Conservation (phyloP, 352 stramenopile genomes). For the Phytopythium vexans region DNA sequence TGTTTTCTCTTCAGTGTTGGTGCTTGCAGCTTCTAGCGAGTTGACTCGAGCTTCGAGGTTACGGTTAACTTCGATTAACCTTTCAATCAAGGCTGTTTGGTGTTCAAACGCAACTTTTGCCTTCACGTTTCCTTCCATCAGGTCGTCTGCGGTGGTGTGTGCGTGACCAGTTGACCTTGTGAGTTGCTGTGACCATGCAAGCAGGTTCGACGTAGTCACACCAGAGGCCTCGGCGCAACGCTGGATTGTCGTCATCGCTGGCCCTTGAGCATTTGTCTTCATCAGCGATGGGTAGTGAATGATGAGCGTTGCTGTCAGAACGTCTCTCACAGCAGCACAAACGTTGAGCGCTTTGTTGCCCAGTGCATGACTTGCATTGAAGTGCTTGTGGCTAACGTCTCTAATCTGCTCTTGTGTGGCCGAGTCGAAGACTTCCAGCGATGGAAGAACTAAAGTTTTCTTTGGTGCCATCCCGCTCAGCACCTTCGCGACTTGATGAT, state of each 20-base stretch:
- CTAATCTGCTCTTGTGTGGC: slow-evolving; percentile 7
- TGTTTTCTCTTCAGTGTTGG: slow-evolving; percentile 1
- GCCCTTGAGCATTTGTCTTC: not conserved
- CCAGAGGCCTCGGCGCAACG: not conserved
- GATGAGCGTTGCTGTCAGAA: slow-evolving; percentile 10
- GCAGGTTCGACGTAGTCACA: slow-evolving; percentile 1
- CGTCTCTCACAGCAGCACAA: slow-evolving; percentile 6
- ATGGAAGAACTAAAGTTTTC: slow-evolving; percentile 4
- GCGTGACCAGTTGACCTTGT: slow-evolving; percentile 1
- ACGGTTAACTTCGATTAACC: slow-evolving; percentile 4
- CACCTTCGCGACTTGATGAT: slow-evolving; percentile 15
- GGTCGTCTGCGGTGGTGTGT: not conserved
- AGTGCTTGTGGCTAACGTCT: slow-evolving; percentile 8
- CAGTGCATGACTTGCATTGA: slow-evolving; percentile 12
- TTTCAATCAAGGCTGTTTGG: slow-evolving; percentile 5
- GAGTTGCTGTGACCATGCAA: slow-evolving; percentile 6
- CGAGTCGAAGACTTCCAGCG: slow-evolving; percentile 10
- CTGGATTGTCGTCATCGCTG: slow-evolving; percentile 2
- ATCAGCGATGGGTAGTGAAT: slow-evolving; percentile 12
- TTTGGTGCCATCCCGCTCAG: slow-evolving; percentile 13
- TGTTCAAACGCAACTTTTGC: slow-evolving; percentile 3
- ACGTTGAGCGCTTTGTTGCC: slow-evolving; percentile 6
- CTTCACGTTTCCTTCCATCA: slow-evolving; percentile 3
- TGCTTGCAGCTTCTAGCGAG: slow-evolving; percentile 2
- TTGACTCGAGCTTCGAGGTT: slow-evolving; percentile 2